Conservation (phyloP, 345 rosid species). For the Pugionium dolabratum region DNA sequence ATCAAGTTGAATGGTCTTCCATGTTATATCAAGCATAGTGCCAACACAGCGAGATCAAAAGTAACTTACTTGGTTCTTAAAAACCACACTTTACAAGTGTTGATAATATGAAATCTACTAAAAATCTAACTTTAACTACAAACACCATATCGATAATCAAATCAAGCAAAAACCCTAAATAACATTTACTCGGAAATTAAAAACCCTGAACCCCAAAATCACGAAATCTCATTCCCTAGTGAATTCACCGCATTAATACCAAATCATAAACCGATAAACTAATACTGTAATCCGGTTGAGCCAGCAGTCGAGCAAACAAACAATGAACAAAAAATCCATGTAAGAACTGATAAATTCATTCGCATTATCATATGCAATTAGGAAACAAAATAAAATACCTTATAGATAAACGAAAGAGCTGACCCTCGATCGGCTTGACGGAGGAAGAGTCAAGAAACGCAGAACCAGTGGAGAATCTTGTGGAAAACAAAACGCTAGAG, state of each 20-base stretch:
- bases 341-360: not conserved
- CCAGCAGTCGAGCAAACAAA: not conserved
- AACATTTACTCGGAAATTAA: conserved; percentile 6
- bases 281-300: not conserved
- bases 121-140: not conserved
- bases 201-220: conserved; percentile 24
- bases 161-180: conserved; percentile 12
- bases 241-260: not conserved
- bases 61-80: not conserved
- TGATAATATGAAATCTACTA: not conserved
- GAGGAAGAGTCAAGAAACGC: not conserved
- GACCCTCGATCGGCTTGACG: conserved; percentile 13
- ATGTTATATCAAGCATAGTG: not conserved
- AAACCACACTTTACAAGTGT: not conserved
- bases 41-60: conserved; percentile 1
- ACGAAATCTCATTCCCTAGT: not conserved
- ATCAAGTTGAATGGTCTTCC: not conserved
- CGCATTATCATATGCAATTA: not conserved
- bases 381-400: no score
- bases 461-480: conserved; percentile 11
- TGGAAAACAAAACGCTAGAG: not conserved
- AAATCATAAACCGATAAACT: not conserved
- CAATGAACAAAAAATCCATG: not conserved
- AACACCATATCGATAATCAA: conserved; percentile 4
- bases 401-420: not conserved